Base-by-base conservation (phyloP, 2,329 filamentous ascomycete species). In the Cladophialophora immunda region DNA sequence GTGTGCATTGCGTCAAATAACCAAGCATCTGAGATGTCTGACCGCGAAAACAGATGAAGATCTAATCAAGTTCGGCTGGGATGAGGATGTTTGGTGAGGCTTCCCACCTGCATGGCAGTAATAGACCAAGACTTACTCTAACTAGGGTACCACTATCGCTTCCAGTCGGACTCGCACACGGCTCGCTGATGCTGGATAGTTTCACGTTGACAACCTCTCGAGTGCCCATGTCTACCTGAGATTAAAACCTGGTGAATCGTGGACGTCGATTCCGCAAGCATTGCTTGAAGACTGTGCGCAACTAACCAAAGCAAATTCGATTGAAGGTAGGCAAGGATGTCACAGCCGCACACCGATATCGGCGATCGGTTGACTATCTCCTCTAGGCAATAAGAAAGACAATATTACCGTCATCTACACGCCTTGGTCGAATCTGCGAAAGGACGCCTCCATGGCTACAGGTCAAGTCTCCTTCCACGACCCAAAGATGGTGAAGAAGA, bases 331-430 rank as follows among this genome's bases (percentile, higher is more conserved):
- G 78, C 70, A 29, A 19, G 38, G 32, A 19, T 15, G 34, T 30
- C 19, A 25, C 8, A 17, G 32, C 6, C 5, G n/a, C 47, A 30
- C n/a, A 36, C 62, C 47, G 71, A 58, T 66, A 62, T 27, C 19
- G 59, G 58, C 61, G 73, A 19, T 73, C 52, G 30, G 25, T 45
- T 60, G 32, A 45, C 50, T 27, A 27, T 55, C 54, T 27, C 36
- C 32, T n/a, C 1, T 66, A 94, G 92, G 95, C 70, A 99, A 99
- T 84, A 99, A 99, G 81, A 98, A 97, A 80, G 94, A 98, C 79
- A 98, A 98, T 80, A 84, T 99, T 75, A 97, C 93, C 17, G 80
- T 99, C 76, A 96, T 99, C 76, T 99, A 99, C 82, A 99, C 95
- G 4, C 95, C 95, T 6, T 98, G 95, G 93, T 91, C 92, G 53